Percentiles rank a stretch among this genome's conserved stretches.
These are phyloP conservation scores for Termitomyces sp. DNA, from an alignment of 768 basidiomycete genomes.

Conservation along the genomic window DNA sequence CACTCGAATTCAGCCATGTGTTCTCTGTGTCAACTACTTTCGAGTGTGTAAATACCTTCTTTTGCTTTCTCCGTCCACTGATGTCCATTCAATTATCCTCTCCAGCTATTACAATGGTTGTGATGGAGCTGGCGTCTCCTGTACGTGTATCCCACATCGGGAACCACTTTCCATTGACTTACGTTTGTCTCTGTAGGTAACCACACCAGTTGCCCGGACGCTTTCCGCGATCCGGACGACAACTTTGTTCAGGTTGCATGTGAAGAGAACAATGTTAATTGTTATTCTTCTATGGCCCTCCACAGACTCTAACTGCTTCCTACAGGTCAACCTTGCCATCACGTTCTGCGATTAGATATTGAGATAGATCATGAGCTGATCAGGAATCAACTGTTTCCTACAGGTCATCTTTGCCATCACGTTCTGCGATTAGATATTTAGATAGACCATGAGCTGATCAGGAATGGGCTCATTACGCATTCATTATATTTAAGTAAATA, in stretches of 20 bases:
- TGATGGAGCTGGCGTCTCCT: slow-evolving; percentile 31
- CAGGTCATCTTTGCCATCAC: background rate
- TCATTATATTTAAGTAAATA: too few species aligned
- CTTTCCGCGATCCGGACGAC: slow-evolving; percentile 33
- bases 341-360: background rate
- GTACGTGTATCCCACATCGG: background rate
- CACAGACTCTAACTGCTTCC: background rate
- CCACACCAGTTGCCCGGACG: slow-evolving; percentile 28
- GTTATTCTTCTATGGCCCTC: background rate
- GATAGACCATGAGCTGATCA: background rate
- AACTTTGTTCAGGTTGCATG: slow-evolving; percentile 33
- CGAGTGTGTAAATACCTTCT: slow-evolving; percentile 21
- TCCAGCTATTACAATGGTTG: slow-evolving; percentile 42
- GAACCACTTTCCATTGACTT: background rate
- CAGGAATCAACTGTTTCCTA: background rate
- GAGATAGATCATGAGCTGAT: too few species aligned
- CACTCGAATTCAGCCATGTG: slow-evolving; percentile 24
- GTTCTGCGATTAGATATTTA: background rate
- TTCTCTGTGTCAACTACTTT: slow-evolving; percentile 40
- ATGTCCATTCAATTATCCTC: background rate
- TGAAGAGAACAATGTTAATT: background rate
- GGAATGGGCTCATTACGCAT: background rate
- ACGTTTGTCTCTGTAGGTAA: slow-evolving; percentile 15
- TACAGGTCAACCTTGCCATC: background rate
- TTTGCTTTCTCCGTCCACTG: background rate